phyloP scores from a whole-genome alignment of 805 yeast species.

The Candida vaughaniae region DNA sequence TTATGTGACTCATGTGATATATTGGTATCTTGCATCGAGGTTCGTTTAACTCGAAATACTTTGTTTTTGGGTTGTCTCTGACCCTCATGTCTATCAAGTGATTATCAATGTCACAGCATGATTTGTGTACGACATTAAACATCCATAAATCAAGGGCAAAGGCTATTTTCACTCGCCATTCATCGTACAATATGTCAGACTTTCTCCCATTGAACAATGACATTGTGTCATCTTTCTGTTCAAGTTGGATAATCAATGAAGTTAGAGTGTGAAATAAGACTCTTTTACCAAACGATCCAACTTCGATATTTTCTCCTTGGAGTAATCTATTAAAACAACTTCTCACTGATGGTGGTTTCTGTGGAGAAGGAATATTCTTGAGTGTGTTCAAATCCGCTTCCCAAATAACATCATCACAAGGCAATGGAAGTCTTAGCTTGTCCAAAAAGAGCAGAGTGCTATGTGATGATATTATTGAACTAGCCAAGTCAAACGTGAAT shows the following conservation, averaged over 20 bases:
- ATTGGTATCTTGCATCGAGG: constrained; percentile 19
- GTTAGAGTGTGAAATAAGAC: constrained; percentile 6
- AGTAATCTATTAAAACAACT: constrained; percentile 4
- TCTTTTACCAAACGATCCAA: constrained; percentile 8
- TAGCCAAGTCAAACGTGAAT: constrained; percentile 7
- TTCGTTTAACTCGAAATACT: constrained; percentile 13
- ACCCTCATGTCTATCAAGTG: constrained; percentile 4
- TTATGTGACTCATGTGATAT: constrained; percentile 22
- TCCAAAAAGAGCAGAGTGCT: constrained; percentile 7
- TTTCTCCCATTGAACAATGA: constrained; percentile 1
- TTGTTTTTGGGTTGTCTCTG: constrained; percentile 1
- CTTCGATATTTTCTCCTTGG: constrained; percentile 4
- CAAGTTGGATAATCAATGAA: constrained; percentile 5
- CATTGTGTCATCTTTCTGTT: constrained; percentile 7
- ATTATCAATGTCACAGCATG: constrained; percentile 7
- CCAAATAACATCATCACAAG: constrained; percentile 11
- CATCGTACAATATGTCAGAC: constrained; percentile 5
- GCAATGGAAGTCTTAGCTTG: constrained; percentile 7
- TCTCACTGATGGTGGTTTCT: constrained; percentile 5
- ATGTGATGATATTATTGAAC: constrained; percentile 8
- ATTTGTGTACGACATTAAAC: constrained; percentile 1
- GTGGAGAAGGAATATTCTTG: constrained; percentile 2
- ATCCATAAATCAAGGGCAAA: constrained; percentile 3
- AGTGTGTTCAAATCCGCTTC: constrained; percentile 5
- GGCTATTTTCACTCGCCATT: constrained; percentile 7